Evolutionary conservation across 371 early-diverging fungal species (phyloP), one percentile per base, ranked within the genome.

Genomic region (Mucor circinelloides): DNA sequence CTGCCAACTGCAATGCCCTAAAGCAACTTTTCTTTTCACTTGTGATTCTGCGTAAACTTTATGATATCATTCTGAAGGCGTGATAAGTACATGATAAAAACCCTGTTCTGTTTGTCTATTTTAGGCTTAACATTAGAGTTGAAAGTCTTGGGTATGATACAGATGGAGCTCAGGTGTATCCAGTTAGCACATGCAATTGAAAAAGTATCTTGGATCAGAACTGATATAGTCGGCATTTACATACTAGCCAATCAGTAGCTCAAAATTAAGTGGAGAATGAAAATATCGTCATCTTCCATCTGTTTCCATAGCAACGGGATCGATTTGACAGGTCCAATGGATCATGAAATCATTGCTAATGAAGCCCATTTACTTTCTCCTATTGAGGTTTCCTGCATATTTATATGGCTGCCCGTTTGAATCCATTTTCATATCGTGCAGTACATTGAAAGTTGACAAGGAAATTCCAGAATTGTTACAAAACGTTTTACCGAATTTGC

Each of bases 401-500:
- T 4, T 13, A 27, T 8, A 25, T 2, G 12, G 21, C 15, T 12
- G 25, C 23, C 25, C 27, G 10, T 23, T 27, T 10, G 13, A 3
- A 52, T 21, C 1, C 23, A 21, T 2, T 23, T 3, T 6, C 25
- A 0, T 15, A 3, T 27, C 0, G 3, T 52, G 13, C 3, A 15
- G 27, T 27, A 12, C 0, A 52, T 12, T 52, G 13, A 27, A 27
- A 17, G 40, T 17, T 40, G 40, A 27, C 25, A 9, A 52, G 10
- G 27, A 52, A 52, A 52, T 15, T 15, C 6, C 52, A 52, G 12
- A 52, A 27, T 27, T 25, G 27, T 4, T 13, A 19, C 52, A 27
- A 27, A 52, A 52, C 23, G 52, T 52, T 52, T 52, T 52, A 52
- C 52, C 52, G 52, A 52, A 40, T 48, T 23, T 52, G 52, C 52